Evolutionary conservation across 2,329 filamentous ascomycete species (phyloP).

Genomic region (Sphaerulina vaccinii): DNA sequence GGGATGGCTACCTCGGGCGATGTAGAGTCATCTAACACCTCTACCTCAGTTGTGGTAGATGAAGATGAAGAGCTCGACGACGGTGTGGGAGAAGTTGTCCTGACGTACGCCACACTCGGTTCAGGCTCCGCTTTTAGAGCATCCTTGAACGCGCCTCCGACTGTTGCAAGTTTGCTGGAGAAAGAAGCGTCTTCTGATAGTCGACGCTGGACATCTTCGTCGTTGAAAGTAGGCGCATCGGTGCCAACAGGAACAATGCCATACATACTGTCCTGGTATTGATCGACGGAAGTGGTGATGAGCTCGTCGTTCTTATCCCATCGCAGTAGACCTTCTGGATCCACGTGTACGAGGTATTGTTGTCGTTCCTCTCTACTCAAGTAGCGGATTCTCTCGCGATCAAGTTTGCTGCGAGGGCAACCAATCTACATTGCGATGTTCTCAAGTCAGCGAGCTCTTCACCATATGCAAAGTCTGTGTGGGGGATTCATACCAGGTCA

Average conservation of each 20-base stretch:
- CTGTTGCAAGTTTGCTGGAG: constrained; percentile 21
- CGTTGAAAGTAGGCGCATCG: constrained; percentile 40
- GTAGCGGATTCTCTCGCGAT: constrained; percentile 78
- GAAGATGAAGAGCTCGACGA: constrained; percentile 43
- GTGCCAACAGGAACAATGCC: constrained; percentile 51
- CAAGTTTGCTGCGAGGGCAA: constrained; percentile 52
- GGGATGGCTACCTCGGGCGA: constrained; percentile 30
- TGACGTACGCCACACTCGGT: constrained; percentile 7
- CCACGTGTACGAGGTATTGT: constrained; percentile 75
- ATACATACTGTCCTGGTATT: constrained; percentile 74
- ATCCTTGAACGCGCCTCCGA: constrained; percentile 17
- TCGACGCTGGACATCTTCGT: constrained; percentile 16
- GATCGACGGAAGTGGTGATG: constrained; percentile 70
- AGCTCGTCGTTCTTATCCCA: constrained; percentile 81
- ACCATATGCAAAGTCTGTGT: neutral
- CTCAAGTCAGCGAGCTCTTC: neutral
- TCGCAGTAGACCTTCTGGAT: constrained; percentile 68
- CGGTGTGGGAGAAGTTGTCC: constrained; percentile 5
- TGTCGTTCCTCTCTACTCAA: constrained; percentile 78
- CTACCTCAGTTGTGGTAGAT: constrained; percentile 39
- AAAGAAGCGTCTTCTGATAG: constrained; percentile 17
- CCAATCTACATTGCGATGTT: neutral
- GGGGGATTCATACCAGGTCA: constrained; percentile 55
- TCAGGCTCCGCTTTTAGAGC: constrained; percentile 10
- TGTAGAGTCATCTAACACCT: neutral